Base-by-base conservation (phyloP, 805 yeast species). In the Zygoascus bituminiphila region DNA sequence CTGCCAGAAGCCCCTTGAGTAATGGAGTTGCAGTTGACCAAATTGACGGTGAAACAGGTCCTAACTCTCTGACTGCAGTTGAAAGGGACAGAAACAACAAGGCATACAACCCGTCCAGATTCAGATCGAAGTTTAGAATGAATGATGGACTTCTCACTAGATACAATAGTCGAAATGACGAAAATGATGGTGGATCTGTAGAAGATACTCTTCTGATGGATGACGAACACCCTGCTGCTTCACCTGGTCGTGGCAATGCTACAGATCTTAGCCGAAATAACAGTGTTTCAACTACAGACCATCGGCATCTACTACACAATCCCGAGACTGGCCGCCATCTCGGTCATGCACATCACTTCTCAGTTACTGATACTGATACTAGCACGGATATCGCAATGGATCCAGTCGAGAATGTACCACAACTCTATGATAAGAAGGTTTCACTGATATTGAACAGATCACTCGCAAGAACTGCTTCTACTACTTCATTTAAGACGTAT, bases 401-500 rank as follows among this genome's bases (percentile, higher is more conserved):
- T 19, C 77, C 79, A n/a, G 72, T 73, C 53, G 88, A 82, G 53
- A 77, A 84, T 2, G 88, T 82, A 1, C 89, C 93, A 0, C 84
- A 80, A 57, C 74, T 84, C 0, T 84, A 84, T 59, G 94, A 84
- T 60, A 82, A 81, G 62, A 84, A 83, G 62, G 93, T 84, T 1
- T 79, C 87, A 24, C 76, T 79, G n/a, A 82, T 84, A 43, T 69
- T 84, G 60, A 84, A 82, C 59, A 70, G 82, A 54, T 82, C 88
- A 53, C 69, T 84, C 60, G 86, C 87, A 1, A 68, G 88, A 49
- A 78, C 87, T 0, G 81, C 83, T 15, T 83, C 94, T 0, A 82
- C 82, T 44, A 74, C 86, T 0, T 84, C 94, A 2, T 87, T 87
- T 71, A 81, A 82, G 60, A 80, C 82, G 19, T 75, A 84, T 24